Evolutionary conservation across 768 basidiomycete genomes (phyloP).

Genomic region (Piloderma croceum): DNA sequence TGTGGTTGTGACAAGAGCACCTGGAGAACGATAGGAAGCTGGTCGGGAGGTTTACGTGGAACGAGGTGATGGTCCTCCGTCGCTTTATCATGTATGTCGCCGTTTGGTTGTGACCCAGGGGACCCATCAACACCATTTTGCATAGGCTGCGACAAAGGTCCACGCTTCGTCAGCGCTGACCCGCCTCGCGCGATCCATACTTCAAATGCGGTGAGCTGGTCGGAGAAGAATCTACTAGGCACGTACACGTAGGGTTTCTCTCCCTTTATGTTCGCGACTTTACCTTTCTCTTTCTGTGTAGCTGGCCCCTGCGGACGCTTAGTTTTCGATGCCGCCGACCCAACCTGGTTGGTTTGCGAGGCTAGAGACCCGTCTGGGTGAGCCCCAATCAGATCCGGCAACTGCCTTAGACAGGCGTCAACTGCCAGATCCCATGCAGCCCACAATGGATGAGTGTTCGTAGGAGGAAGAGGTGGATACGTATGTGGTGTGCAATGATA

Average conservation of each 20-base stretch:
- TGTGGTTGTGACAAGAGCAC: constrained; percentile 95
- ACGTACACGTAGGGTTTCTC: constrained; percentile 61
- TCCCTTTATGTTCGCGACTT: constrained; percentile 30
- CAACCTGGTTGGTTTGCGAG: background rate
- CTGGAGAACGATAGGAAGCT: constrained; percentile 95
- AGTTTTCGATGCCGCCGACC: background rate
- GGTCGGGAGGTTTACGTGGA: constrained; percentile 90
- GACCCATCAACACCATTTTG: constrained; percentile 31
- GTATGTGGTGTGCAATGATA: constrained; percentile 97
- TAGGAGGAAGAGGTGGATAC: constrained; percentile 83
- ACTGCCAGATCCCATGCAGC: constrained; percentile 97
- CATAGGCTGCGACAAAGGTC: constrained; percentile 66
- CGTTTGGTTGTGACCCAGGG: constrained; percentile 9
- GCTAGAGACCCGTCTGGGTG: constrained; percentile 19
- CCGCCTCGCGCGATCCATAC: constrained; percentile 97
- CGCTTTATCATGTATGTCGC: constrained; percentile 15
- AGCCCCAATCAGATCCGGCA: constrained; percentile 72
- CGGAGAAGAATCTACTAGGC: constrained; percentile 89
- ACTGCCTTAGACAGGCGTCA: constrained; percentile 86
- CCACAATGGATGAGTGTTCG: constrained; percentile 97
- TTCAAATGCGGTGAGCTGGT: constrained; percentile 95
- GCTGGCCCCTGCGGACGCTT: constrained; percentile 1
- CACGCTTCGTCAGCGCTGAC: constrained; percentile 72
- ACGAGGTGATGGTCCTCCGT: constrained; percentile 51
- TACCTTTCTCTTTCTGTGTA: constrained; percentile 18